Evolutionary conservation across 257 asterid genomes (phyloP).

Genomic region (Hygrophila difformis): DNA sequence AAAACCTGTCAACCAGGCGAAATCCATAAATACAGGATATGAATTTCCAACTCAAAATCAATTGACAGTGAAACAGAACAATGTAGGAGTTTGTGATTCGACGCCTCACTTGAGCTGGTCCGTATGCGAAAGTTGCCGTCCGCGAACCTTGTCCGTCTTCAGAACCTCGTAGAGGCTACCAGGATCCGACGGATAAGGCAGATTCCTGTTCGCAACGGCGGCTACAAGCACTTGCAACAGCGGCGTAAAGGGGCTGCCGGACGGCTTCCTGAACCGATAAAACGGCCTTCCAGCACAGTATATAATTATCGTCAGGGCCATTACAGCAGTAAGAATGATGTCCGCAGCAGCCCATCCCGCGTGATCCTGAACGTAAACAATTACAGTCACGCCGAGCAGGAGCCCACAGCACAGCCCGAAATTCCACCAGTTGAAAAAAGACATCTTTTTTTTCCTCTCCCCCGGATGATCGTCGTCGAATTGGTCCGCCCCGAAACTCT

Average conservation of each 20-base stretch:
- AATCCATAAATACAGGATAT: no score
- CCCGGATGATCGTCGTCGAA: conserved; percentile 73
- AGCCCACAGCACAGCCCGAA: conserved; percentile 67
- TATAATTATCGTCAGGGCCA: conserved; percentile 35
- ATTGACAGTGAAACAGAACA: no score
- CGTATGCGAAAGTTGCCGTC: conserved; percentile 62
- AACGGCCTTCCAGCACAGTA: conserved; percentile 50
- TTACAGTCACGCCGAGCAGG: conserved; percentile 51
- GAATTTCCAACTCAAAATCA: no score
- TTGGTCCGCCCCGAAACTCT: conserved; percentile 97
- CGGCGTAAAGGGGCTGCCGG: conserved; percentile 73
- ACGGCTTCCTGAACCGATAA: conserved; percentile 48
- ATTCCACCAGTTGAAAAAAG: conserved; percentile 95
- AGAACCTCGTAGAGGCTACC: conserved; percentile 54
- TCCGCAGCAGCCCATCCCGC: conserved; percentile 76
- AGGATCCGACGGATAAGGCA: conserved; percentile 31
- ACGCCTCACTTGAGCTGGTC: conserved; percentile 45
- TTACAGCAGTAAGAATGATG: conserved; percentile 41
- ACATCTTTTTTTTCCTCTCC: conserved; percentile 62
- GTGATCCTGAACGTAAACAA: conserved; percentile 60
- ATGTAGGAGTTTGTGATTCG: background rate
- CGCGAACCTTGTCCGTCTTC: conserved; percentile 26
- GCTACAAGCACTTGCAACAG: conserved; percentile 61
- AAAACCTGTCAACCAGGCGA: conserved; percentile 51
- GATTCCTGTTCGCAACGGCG: conserved; percentile 53